These are phyloP conservation scores for Erythrophleum ivorense DNA, from an alignment of 331 rosid species.

Conservation along the genomic window DNA sequence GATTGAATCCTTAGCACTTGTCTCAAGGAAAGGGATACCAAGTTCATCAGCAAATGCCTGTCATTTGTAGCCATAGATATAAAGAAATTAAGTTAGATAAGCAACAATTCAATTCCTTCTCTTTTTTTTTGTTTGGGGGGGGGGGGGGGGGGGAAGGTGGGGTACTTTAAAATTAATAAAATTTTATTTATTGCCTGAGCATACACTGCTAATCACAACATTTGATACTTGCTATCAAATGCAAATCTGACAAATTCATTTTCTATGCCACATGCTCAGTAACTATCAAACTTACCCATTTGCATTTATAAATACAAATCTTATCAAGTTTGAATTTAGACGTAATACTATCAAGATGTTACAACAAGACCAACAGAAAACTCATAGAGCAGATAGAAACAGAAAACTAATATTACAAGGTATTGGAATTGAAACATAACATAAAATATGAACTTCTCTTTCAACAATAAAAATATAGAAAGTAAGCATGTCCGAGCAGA, in stretches of 20 bases:
- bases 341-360: neutral
- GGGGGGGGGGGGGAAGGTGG: no score
- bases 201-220: constrained; percentile 20
- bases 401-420: neutral
- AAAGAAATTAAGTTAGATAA: constrained; percentile 23
- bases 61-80: constrained; percentile 34
- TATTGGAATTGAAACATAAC: neutral
- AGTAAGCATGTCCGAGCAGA: neutral
- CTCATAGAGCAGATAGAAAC: constrained; percentile 24
- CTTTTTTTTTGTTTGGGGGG: neutral
- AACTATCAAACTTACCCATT: constrained; percentile 12
- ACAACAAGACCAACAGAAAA: neutral
- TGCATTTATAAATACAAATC: neutral
- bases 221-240: neutral
- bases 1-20: constrained; percentile 97
- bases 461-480: constrained; percentile 3
- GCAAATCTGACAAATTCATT: neutral
- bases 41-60: constrained; percentile 96
- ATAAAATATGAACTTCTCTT: neutral
- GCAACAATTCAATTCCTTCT: neutral
- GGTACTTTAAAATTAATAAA: neutral
- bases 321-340: neutral
- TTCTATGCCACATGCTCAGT: neutral
- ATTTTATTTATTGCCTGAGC: neutral
- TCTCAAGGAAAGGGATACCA: constrained; percentile 96